Conservation (phyloP, 345 rosid species). For the Lepidium didymum region DNA sequence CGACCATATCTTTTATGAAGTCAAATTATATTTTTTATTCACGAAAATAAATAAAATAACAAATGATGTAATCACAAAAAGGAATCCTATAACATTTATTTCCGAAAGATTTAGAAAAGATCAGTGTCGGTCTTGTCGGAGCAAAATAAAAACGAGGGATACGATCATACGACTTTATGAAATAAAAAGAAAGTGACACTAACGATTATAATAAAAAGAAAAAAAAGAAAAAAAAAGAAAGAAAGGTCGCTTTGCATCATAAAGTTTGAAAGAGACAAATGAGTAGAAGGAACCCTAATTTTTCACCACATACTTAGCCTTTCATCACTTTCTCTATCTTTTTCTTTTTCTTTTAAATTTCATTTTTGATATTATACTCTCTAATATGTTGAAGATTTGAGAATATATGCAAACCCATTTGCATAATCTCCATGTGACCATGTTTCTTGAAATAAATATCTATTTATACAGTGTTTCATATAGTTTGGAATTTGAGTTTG, state of each 20-base stretch:
- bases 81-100: slow-evolving; percentile 24
- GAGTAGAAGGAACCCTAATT: slow-evolving; percentile 33
- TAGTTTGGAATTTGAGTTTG: no score
- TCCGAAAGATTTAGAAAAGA: slow-evolving; percentile 22
- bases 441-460: not conserved
- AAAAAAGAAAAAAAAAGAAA: not conserved
- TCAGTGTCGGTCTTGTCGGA: slow-evolving; percentile 27
- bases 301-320: slow-evolving; percentile 47
- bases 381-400: not conserved
- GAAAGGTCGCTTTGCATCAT: slow-evolving; percentile 24
- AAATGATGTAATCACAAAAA: slow-evolving; percentile 17
- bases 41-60: not conserved
- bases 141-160: slow-evolving; percentile 18
- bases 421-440: not conserved
- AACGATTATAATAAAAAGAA: slow-evolving; percentile 2
- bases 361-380: not conserved
- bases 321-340: slow-evolving; percentile 23
- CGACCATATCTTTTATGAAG: not conserved
- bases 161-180: slow-evolving; percentile 19
- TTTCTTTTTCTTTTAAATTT: not conserved
- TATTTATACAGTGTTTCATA: no score
- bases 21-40: not conserved
- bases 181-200: slow-evolving; percentile 22
- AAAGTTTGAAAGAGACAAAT: slow-evolving; percentile 57
- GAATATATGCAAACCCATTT: not conserved